phyloP scores from a whole-genome alignment of 2,329 filamentous ascomycete species.

The Emmonsiellopsis sp. region DNA sequence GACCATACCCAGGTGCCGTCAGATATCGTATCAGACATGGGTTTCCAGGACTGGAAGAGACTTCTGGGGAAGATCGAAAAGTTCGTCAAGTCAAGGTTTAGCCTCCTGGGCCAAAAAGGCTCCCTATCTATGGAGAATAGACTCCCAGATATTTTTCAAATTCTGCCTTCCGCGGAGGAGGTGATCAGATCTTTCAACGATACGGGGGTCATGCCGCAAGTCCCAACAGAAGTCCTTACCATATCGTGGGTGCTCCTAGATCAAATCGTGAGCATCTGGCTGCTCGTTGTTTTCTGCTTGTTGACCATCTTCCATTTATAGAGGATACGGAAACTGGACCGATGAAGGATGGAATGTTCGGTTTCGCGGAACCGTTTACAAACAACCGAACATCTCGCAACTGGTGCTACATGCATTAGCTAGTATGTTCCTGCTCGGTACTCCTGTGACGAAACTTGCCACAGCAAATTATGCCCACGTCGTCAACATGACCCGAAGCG shows the following conservation, averaged over 20 bases:
- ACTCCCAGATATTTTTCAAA: background rate
- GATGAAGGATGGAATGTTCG: slow-evolving; percentile 67
- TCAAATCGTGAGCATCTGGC: background rate
- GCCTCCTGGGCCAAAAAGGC: background rate
- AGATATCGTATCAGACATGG: background rate
- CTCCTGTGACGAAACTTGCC: slow-evolving; percentile 51
- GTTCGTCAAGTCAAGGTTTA: background rate
- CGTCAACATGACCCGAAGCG: slow-evolving; percentile 62
- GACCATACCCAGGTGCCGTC: background rate
- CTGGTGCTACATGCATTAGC: slow-evolving; percentile 59
- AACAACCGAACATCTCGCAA: slow-evolving; percentile 59
- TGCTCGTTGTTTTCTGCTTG: background rate
- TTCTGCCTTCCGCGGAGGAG: slow-evolving; percentile 6
- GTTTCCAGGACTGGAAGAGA: background rate
- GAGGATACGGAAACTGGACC: slow-evolving; percentile 64
- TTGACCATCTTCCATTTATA: background rate
- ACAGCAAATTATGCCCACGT: slow-evolving; percentile 55
- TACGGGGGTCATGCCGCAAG: background rate
- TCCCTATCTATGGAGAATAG: background rate
- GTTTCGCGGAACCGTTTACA: slow-evolving; percentile 74
- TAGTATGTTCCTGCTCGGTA: slow-evolving; percentile 61
- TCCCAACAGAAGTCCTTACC: slow-evolving; percentile 4
- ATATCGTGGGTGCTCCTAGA: slow-evolving; percentile 6
- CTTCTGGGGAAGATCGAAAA: background rate
- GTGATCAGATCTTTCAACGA: background rate